Base-by-base conservation (phyloP, 805 yeast species). In the Candida incommunis region DNA sequence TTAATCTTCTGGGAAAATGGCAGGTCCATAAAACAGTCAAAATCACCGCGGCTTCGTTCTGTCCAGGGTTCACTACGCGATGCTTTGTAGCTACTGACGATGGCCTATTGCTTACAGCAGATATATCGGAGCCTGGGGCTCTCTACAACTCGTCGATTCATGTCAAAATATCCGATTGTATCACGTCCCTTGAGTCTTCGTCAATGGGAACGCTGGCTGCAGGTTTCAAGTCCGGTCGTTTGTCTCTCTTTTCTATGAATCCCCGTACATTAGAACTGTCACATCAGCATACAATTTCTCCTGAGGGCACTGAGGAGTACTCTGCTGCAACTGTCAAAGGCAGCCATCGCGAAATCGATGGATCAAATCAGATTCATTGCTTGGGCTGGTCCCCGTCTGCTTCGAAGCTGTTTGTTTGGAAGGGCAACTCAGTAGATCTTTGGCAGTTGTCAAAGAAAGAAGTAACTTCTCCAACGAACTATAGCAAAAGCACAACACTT, bases 301-400 rank as follows among this genome's bases (percentile, higher is more conserved):
- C 37, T 11, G 20, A 9, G 7, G 37, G 37, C 13, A n/a, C 5
- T 31, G 20, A 11, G 18, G 18, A 31, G 7, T 31, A 31, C 37
- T 9, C 37, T 9, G 37, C 37, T 9, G 18, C 37, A 11, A 31
- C 37, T 7, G 37, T 31, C 18, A 7, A n/a, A 18, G 37, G 37
- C 18, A 18, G n/a, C 37, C 13, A 7, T 13, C 7, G 18, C 9
- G 7, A 13, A 16, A 4, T 31, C 18, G 37, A 31, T n/a, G 37
- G 37, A 5, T 13, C 37, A 5, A 16, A n/a, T 7, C 37, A 31
- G 20, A n/a, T 31, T 18, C 18, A 9, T 31, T 5, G 18, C 18
- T 16, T 31, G 37, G 37, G 37, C 37, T 31, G 37, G 37, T 31
- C 37, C 37, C 37, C 37, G 13, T 31, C 37, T 9, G 9, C 20